A percentile compares a stretch with the other conserved stretches of the same genome.
phyloP scores from a whole-genome alignment of 2,329 filamentous ascomycete genomes.

The Hypoxylon sp. region DNA sequence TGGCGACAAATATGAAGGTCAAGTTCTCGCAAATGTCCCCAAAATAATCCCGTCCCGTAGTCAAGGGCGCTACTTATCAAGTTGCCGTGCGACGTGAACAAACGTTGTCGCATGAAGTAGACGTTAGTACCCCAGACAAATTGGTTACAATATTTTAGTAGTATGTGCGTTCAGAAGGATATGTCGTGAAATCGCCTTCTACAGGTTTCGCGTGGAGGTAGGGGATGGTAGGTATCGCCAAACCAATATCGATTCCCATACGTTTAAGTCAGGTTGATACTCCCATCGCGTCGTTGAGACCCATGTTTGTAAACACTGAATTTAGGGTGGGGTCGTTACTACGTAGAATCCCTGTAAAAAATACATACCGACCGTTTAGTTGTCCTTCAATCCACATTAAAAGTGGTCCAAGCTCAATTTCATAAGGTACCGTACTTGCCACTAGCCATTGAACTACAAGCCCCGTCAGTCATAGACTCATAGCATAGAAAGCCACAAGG shows the following conservation, averaged over 20 bases:
- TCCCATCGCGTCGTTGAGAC: conserved; percentile 36
- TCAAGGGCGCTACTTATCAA: conserved; percentile 7
- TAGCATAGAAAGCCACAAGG: conserved; percentile 16
- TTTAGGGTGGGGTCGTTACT: conserved; percentile 28
- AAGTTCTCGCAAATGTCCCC: conserved; percentile 4
- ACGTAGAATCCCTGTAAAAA: background rate
- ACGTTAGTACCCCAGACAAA: background rate
- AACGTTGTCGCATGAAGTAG: conserved; percentile 18
- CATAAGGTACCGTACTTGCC: background rate
- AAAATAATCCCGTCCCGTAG: conserved; percentile 23
- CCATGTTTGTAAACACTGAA: conserved; percentile 47
- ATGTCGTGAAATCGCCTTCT: background rate
- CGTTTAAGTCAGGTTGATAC: conserved; percentile 1
- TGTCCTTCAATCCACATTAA: background rate
- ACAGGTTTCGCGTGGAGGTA: background rate
- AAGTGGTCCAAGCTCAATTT: conserved; percentile 11
- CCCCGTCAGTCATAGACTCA: conserved; percentile 1
- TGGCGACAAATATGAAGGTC: conserved; percentile 29
- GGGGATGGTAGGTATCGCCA: conserved; percentile 9
- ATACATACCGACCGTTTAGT: background rate
- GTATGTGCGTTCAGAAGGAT: background rate
- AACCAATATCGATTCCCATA: conserved; percentile 18
- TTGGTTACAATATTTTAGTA: conserved; percentile 4
- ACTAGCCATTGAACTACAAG: background rate
- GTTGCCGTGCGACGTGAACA: conserved; percentile 4